Base-by-base conservation (phyloP, 169 alveolate species). In the Perkinsus marinus region DNA sequence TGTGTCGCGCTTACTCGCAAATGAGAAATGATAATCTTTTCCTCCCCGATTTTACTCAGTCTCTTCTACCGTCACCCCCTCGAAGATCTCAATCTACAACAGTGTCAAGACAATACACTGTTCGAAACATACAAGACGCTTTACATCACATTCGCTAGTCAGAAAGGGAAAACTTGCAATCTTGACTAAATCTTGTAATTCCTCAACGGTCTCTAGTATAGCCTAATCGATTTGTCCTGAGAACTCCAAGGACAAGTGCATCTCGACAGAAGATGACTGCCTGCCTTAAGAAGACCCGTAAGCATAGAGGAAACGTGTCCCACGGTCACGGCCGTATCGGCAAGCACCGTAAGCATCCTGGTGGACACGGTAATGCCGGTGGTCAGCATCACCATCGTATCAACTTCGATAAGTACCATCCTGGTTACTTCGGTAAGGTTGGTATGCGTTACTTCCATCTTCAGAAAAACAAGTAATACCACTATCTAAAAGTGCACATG, bases 301-400 rank as follows among this genome's bases (percentile, higher is more conserved):
- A 98, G 96, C 95, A 97, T 97, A 96, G 99, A 94, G 99, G 99
- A 92, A 99, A 98, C 95, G 99, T 98, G 91, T 97, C 99, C 39
- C 97, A 96, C 69, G 99, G 99, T 89, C 99, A 98, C 95, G 99
- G 99, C 90, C 98, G 99, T 96, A 98, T 99, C 90, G 99, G 99
- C 79, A 99, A 98, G 94, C 99, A 98, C 97, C 97, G 99, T 93
- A 98, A 98, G 96, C 99, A 98, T 95, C 99, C 99, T 39, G 99
- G 99, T 92, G 99, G 99, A 93, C 97, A 99, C 93, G 99, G 99
- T 95, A 96, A 96, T 92, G 99, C 99, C 91, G 99, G 99, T 92
- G 99, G 99, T 92, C 91, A 94, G 96, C 98, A 96, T 94, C 99
- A 98, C 95, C 98, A 97, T 95, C 95, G 99, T 94, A 98, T 97